A percentile compares a stretch with the other conserved stretches of the same genome.
Conservation (phyloP, 2,329 filamentous ascomycete species). For the Rasamsonia emersonii region DNA sequence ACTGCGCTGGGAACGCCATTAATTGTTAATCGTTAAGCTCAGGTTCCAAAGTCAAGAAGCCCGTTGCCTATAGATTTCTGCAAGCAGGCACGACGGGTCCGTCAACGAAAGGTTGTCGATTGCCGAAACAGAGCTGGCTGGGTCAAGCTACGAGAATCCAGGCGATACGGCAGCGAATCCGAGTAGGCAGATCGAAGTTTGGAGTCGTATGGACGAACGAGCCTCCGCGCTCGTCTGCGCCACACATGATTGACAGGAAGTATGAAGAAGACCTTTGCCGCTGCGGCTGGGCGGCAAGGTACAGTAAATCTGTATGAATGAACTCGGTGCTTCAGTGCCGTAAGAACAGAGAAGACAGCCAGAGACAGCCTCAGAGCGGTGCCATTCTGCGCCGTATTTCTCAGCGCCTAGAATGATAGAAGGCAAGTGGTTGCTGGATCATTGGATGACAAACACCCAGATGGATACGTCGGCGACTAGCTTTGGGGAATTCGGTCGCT, state of each 20-base stretch:
- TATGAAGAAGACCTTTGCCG: conserved; percentile 7
- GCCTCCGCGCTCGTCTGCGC: conserved; percentile 3
- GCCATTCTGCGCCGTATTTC: too few relatives aligned
- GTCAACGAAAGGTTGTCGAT: conserved; percentile 6
- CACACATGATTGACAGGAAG: conserved; percentile 5
- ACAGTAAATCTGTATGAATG: conserved; percentile 4
- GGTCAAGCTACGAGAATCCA: conserved; percentile 8
- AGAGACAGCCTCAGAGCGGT: too few relatives aligned
- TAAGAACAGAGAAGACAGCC: too few relatives aligned
- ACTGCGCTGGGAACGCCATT: too few relatives aligned
- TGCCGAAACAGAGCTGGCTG: conserved; percentile 4
- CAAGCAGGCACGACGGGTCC: conserved; percentile 1
- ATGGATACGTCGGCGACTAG: too few relatives aligned
- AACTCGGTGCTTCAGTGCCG: conserved; percentile 7
- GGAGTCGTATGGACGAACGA: too few relatives aligned
- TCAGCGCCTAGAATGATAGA: too few relatives aligned
- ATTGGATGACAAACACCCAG: too few relatives aligned
- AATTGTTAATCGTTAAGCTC: conserved; percentile 1
- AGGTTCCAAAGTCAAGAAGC: background rate
- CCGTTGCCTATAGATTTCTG: conserved; percentile 7
- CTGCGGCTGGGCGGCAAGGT: conserved; percentile 11
- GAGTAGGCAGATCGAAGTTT: too few relatives aligned
- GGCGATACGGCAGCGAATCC: conserved; percentile 9
- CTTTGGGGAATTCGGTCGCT: too few relatives aligned
- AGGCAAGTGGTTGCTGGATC: too few relatives aligned